Percentiles rank a stretch among this genome's conserved stretches.
Conservation (phyloP, 352 stramenopile genomes). For the Pythium guiyangense region DNA sequence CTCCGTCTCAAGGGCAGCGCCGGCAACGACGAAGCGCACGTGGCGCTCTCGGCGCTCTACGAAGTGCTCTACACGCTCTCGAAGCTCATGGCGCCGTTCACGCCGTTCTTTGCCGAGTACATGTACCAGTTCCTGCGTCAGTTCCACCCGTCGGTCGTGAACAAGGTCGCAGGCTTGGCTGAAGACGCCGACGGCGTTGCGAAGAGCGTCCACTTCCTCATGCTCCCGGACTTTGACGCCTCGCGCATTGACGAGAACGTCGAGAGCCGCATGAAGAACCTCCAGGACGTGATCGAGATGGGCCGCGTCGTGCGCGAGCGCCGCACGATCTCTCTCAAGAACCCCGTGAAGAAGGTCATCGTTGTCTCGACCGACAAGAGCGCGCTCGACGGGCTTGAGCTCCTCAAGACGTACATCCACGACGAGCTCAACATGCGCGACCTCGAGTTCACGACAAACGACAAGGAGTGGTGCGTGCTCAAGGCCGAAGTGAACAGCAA, state of each 20-base stretch:
- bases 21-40: slow-evolving; percentile 81
- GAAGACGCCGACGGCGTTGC: slow-evolving; percentile 90
- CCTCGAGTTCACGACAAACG: slow-evolving; percentile 87
- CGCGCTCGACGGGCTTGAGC: slow-evolving; percentile 69
- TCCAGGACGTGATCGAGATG: slow-evolving; percentile 97
- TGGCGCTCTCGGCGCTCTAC: slow-evolving; percentile 95
- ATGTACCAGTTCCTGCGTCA: slow-evolving; percentile 99
- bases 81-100: slow-evolving; percentile 98
- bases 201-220: slow-evolving; percentile 96
- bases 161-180: slow-evolving; percentile 39
- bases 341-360: slow-evolving; percentile 95
- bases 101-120: slow-evolving; percentile 99
- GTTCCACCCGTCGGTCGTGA: slow-evolving; percentile 90
- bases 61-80: slow-evolving; percentile 95
- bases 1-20: slow-evolving; percentile 95
- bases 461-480: slow-evolving; percentile 90
- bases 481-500: slow-evolving; percentile 95
- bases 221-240: slow-evolving; percentile 92
- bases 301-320: slow-evolving; percentile 95
- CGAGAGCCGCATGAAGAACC: slow-evolving; percentile 92
- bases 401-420: slow-evolving; percentile 93
- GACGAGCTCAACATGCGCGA: slow-evolving; percentile 97
- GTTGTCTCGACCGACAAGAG: slow-evolving; percentile 90
- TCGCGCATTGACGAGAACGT: slow-evolving; percentile 91
- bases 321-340: slow-evolving; percentile 96